Evolutionary conservation across 1,284 basidiomycete species (phyloP).

Genomic region (Acaromyces ingoldii): DNA sequence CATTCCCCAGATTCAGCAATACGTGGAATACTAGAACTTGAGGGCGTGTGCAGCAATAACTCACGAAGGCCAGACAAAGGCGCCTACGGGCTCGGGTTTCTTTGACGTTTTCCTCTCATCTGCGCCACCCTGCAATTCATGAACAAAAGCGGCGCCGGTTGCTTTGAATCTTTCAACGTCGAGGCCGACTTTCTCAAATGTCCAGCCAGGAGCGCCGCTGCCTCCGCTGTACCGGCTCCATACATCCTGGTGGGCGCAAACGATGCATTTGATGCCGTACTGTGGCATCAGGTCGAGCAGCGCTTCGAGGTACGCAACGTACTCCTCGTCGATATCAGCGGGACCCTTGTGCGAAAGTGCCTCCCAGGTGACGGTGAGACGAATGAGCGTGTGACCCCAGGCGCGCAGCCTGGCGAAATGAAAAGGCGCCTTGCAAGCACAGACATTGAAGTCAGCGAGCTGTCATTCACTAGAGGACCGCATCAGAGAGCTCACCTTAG

Average conservation of each 20-base stretch:
- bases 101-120: slow-evolving; percentile 4
- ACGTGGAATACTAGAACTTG: background rate
- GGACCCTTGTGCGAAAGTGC: slow-evolving; percentile 77
- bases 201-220: slow-evolving; percentile 62
- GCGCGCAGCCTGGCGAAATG: slow-evolving; percentile 47
- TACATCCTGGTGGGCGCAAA: slow-evolving; percentile 62
- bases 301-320: slow-evolving; percentile 71
- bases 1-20: background rate
- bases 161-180: slow-evolving; percentile 24
- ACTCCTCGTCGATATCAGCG: slow-evolving; percentile 68
- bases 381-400: slow-evolving; percentile 53
- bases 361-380: slow-evolving; percentile 88
- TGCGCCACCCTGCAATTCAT: slow-evolving; percentile 22
- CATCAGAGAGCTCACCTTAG: slow-evolving; percentile 15
- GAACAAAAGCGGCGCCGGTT: slow-evolving; percentile 44
- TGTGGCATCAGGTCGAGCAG: slow-evolving; percentile 71
- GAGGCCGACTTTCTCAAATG: slow-evolving; percentile 40
- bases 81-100: slow-evolving; percentile 28
- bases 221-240: slow-evolving; percentile 94
- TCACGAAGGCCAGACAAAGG: slow-evolving; percentile 47
- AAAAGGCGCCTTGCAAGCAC: slow-evolving; percentile 17
- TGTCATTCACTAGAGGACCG: background rate
- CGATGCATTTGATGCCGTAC: slow-evolving; percentile 75
- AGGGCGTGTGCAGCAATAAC: background rate
- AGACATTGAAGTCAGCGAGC: background rate